phyloP scores from a whole-genome alignment of 1,284 basidiomycete species.

The Schizophyllum commune region DNA sequence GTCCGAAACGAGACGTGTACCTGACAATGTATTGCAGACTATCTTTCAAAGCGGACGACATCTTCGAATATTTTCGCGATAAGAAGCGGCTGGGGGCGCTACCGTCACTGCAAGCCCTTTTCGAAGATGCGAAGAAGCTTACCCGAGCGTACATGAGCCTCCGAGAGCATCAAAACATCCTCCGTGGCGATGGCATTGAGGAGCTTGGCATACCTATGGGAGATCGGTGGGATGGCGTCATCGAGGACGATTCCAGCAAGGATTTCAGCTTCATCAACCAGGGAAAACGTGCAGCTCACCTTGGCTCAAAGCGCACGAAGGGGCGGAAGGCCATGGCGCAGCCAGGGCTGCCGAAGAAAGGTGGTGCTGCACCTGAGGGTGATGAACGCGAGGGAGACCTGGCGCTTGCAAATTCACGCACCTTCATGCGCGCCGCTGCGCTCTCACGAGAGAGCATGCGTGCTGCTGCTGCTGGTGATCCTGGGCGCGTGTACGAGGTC shows the following conservation, averaged over 20 bases:
- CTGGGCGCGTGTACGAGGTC: not conserved
- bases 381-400: slow-evolving; percentile 8
- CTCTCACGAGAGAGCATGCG: slow-evolving; percentile 4
- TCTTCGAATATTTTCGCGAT: not conserved
- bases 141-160: not conserved
- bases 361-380: not conserved
- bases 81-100: not conserved
- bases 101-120: not conserved
- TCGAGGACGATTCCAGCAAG: not conserved
- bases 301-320: not conserved
- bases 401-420: slow-evolving; percentile 10
- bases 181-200: not conserved
- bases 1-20: no score
- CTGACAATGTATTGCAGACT: no score
- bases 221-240: not conserved
- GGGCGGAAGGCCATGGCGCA: not conserved
- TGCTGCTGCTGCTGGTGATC: not conserved
- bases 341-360: not conserved
- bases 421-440: slow-evolving; percentile 11
- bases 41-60: not conserved
- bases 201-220: not conserved
- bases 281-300: not conserved
- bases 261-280: not conserved
- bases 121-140: not conserved
- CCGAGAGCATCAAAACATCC: not conserved